phyloP scores from a whole-genome alignment of 371 early-diverging fungal genomes.

The Furculomyces boomerangus region DNA sequence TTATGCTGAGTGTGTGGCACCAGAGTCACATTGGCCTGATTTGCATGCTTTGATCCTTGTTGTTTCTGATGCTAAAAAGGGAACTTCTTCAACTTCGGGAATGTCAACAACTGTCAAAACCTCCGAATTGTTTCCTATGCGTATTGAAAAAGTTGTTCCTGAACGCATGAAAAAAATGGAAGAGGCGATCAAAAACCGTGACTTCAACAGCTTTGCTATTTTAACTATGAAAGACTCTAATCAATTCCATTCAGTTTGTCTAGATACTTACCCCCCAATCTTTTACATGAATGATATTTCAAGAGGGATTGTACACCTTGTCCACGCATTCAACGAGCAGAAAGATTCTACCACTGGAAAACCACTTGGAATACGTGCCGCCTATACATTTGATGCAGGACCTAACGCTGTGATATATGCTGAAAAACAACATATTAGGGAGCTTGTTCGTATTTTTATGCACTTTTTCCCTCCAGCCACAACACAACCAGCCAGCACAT shows the following conservation, averaged over 20 bases:
- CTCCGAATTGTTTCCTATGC: conserved; percentile 65
- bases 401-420: conserved; percentile 97
- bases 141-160: conserved; percentile 69
- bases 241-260: conserved; percentile 94
- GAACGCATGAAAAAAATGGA: conserved; percentile 71
- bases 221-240: conserved; percentile 96
- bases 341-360: conserved; percentile 27
- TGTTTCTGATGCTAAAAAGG: conserved; percentile 82
- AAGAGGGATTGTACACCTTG: conserved; percentile 63
- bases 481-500: conserved; percentile 19
- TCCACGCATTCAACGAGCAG: conserved; percentile 70
- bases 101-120: conserved; percentile 94
- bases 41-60: conserved; percentile 87
- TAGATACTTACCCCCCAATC: conserved; percentile 87
- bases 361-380: conserved; percentile 31
- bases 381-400: conserved; percentile 94
- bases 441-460: conserved; percentile 62
- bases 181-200: conserved; percentile 58
- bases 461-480: conserved; percentile 65
- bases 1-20: conserved; percentile 74
- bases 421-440: conserved; percentile 52
- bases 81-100: conserved; percentile 80
- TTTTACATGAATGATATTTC: conserved; percentile 91
- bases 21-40: conserved; percentile 87
- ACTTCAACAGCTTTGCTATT: conserved; percentile 82